These are phyloP conservation scores for Aurinia saxatilis DNA, from an alignment of 345 rosid species.

Conservation along the genomic window DNA sequence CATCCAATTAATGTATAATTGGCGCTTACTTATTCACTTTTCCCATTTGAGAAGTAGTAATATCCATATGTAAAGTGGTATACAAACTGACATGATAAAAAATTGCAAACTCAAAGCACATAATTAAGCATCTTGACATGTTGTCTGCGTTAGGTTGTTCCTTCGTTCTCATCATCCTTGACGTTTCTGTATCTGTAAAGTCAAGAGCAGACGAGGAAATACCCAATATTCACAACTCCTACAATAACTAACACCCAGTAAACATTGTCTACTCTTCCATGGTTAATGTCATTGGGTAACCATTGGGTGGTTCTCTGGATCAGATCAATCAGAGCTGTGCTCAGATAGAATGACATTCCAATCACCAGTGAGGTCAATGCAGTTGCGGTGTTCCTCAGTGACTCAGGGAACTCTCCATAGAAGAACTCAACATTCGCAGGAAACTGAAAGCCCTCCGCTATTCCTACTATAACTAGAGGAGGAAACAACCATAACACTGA, in stretches of 20 bases:
- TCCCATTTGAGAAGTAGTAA: no score
- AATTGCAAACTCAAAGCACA: no score
- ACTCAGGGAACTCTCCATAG: slow-evolving; percentile 36
- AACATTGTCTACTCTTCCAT: neutral
- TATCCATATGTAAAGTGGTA: no score
- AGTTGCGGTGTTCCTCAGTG: slow-evolving; percentile 32
- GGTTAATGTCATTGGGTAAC: no score
- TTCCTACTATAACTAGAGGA: slow-evolving; percentile 32
- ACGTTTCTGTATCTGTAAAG: no score
- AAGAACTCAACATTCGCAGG: slow-evolving; percentile 38
- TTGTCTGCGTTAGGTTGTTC: no score
- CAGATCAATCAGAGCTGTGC: slow-evolving; percentile 13
- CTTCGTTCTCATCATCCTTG: no score
- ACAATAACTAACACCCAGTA: slow-evolving; percentile 29
- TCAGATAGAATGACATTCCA: slow-evolving; percentile 31
- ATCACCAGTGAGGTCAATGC: slow-evolving; percentile 31
- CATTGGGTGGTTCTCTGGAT: no score
- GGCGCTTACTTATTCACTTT: no score
- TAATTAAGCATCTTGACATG: no score
- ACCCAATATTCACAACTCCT: slow-evolving; percentile 31
- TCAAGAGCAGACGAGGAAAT: neutral
- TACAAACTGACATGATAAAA: no score
- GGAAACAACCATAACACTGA: slow-evolving; percentile 41
- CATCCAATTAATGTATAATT: no score
- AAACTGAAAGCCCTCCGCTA: slow-evolving; percentile 40